Percentiles rank a stretch among this genome's conserved stretches.
phyloP scores from a whole-genome alignment of 495 filamentous ascomycete genomes.

The Astrocystis sublimbata region DNA sequence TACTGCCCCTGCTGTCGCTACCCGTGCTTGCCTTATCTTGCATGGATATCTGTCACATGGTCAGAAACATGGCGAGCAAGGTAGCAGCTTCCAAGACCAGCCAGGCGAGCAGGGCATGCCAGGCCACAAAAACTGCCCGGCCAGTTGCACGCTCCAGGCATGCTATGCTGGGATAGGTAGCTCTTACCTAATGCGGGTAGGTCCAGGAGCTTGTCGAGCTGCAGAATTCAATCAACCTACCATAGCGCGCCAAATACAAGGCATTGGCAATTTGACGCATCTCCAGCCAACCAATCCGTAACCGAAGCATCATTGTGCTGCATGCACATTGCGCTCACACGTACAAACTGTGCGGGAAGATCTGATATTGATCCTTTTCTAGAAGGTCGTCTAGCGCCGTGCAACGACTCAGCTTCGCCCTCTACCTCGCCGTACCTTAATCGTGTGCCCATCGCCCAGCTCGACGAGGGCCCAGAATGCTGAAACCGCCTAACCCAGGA shows the following conservation, averaged over 20 bases:
- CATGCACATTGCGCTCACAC: too few species aligned
- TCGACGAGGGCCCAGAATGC: not conserved
- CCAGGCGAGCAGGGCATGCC: not conserved
- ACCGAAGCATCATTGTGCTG: too few species aligned
- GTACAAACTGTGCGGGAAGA: not conserved
- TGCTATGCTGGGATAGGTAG: not conserved
- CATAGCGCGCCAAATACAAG: too few species aligned
- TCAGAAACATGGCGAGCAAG: too few species aligned
- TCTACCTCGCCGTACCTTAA: not conserved
- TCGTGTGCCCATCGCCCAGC: not conserved
- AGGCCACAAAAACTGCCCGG: too few species aligned
- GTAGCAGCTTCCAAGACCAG: not conserved
- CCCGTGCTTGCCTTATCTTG: conserved; percentile 1
- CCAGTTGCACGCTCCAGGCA: not conserved
- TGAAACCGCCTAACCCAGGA: not conserved
- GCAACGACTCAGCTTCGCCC: not conserved
- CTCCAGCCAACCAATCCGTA: too few species aligned
- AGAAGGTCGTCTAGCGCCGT: not conserved
- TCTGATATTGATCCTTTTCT: not conserved
- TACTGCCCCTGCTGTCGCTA: not conserved
- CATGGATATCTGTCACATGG: not conserved
- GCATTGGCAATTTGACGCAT: too few species aligned
- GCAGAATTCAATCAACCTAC: too few species aligned
- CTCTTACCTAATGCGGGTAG: not conserved
- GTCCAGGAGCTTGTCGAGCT: not conserved